Percentiles rank a stretch among this genome's conserved stretches.
These are phyloP conservation scores for Saccharomyces hybrid DNA, from an alignment of 1,139 yeast genomes.

Conservation along the genomic window DNA sequence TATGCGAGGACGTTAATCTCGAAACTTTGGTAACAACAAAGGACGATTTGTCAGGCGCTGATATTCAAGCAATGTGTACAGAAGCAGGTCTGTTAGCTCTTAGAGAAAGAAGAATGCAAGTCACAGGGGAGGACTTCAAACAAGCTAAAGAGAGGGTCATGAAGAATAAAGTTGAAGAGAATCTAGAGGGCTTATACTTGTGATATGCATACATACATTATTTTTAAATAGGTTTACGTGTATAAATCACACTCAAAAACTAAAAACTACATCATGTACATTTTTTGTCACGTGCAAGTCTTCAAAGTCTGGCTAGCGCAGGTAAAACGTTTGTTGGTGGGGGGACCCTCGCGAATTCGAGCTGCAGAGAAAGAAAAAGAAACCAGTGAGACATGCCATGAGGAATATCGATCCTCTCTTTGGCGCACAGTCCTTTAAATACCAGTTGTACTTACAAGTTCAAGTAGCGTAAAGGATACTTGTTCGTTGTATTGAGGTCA, in stretches of 20 bases:
- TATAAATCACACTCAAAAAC: constrained; percentile 22
- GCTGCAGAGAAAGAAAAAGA: neutral
- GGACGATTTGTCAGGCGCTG: constrained; percentile 97
- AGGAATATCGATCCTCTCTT: neutral
- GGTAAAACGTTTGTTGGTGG: neutral
- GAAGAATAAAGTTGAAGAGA: constrained; percentile 96
- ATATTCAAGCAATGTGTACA: constrained; percentile 95
- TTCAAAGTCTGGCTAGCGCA: neutral
- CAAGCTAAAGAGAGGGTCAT: constrained; percentile 93
- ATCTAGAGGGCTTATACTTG: constrained; percentile 88
- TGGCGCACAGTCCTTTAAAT: neutral
- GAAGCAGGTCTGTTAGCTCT: constrained; percentile 95
- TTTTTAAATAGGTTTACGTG: constrained; percentile 21
- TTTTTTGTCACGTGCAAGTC: neutral
- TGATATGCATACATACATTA: constrained; percentile 30
- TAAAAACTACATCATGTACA: neutral
- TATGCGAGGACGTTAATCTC: constrained; percentile 78
- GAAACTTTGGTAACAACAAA: constrained; percentile 87
- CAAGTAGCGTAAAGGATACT: neutral
- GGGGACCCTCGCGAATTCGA: neutral
- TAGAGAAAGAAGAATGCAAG: constrained; percentile 98
- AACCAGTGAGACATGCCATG: neutral
- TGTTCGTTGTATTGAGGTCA: neutral
- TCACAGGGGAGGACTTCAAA: constrained; percentile 88
- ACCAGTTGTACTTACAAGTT: neutral